Conservation (phyloP, 352 stramenopile genomes). For the Pelagophyceae sp. region DNA sequence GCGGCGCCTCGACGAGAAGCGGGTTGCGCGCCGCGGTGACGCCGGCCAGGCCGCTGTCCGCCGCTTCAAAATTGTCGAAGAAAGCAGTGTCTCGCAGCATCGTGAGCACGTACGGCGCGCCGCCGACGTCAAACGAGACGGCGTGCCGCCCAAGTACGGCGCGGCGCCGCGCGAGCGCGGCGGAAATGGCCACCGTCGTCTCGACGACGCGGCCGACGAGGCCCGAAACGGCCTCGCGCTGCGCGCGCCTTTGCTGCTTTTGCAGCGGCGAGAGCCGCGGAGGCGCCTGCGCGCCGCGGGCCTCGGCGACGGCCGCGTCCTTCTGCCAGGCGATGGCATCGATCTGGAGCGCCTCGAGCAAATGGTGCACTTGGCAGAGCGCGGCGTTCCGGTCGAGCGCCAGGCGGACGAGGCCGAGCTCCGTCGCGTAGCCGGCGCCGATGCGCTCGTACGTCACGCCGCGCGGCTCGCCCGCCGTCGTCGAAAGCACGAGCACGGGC, state of each 20-base stretch:
- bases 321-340: neutral
- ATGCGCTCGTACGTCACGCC: conserved; percentile 9
- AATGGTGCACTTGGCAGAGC: neutral
- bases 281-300: neutral
- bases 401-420: neutral
- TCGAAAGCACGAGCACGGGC: neutral
- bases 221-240: neutral
- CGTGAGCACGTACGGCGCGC: conserved; percentile 1
- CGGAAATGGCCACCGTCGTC: neutral
- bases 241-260: neutral
- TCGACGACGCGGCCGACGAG: neutral
- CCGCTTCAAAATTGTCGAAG: neutral
- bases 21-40: neutral
- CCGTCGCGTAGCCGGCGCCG: neutral
- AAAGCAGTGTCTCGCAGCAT: conserved; percentile 1
- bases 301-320: neutral
- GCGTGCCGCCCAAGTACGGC: neutral
- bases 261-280: neutral
- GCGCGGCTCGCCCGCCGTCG: neutral
- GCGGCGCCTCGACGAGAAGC: neutral
- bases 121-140: neutral
- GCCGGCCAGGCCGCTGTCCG: neutral
- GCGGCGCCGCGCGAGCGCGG: neutral
- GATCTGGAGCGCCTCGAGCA: neutral
- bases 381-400: neutral